Base-by-base conservation (phyloP, 1,284 basidiomycete genomes). In the Pseudozyma sp. region DNA sequence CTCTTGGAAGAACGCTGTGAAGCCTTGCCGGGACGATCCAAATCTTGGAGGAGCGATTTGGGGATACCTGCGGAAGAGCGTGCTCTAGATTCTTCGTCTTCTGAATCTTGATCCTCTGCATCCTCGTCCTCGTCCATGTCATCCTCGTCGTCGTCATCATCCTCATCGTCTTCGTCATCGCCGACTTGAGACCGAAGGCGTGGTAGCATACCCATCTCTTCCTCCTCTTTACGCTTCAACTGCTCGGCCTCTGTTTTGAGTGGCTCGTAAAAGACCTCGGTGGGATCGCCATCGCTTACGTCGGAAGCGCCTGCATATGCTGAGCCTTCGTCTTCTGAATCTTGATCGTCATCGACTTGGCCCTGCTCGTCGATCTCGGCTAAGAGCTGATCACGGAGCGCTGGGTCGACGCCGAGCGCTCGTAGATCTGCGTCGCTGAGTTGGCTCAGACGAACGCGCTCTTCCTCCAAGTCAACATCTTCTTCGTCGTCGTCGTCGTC, bases 41-140 rank as follows among this genome's bases (percentile, higher is more conserved):
- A 68, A 33, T 63, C 60, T 54, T 75, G 68, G 33, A 81, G 64
- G 0, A 79, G 45, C n/a, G 62, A 87, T 86, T 64, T 88, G 67
- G n/a, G 82, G 68, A 68, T 84, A 88, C 39, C 88, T 88, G 42
- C 88, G 73, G 70, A 64, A 82, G 88, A 33, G 87, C 88, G 39
- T 88, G 88, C 40, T 88, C 88, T 34, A 29, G 88, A 88, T 29
- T 88, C 88, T 35, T 88, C 88, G 19, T 67, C 62, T 16, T 63
- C 62, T 3, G 54, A 49, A 10, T 71, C 65, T 5, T 65, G 59
- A 2, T 68, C 48, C 3, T 67, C 59, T 13, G 61, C 66, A 14
- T 68, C 63, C 9, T 69, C 65, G 10, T 55, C 60, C 11, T 61
- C 68, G 14, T 60, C 61, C 1, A 71, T 62, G 8, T 70, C 68